Evolutionary conservation across 2,329 filamentous ascomycete species (phyloP).

Genomic region (Macrophomina tecta): DNA sequence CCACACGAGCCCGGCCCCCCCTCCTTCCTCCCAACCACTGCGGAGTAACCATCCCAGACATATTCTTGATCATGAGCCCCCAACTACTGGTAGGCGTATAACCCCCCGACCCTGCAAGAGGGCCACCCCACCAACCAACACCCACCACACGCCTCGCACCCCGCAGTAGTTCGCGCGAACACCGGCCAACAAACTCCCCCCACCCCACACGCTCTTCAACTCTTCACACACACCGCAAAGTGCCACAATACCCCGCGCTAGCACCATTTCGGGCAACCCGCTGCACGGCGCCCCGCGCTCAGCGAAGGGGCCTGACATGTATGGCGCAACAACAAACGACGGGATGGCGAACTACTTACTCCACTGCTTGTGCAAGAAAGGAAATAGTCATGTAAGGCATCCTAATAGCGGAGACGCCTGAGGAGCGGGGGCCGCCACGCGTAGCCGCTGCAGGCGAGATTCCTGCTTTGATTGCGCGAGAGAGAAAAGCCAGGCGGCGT

Average conservation of each 20-base stretch:
- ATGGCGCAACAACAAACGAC: conserved; percentile 3
- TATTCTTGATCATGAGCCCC: neutral
- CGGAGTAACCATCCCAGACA: neutral
- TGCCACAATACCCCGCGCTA: conserved; percentile 21
- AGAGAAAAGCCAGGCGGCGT: too few species aligned
- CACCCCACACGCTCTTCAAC: neutral
- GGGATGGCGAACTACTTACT: neutral
- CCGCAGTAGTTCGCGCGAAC: neutral
- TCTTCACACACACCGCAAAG: conserved; percentile 21
- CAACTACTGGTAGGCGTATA: neutral
- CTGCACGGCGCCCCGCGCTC: neutral
- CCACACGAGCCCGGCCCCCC: neutral
- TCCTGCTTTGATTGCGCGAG: neutral
- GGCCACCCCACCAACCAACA: neutral
- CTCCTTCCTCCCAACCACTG: neutral
- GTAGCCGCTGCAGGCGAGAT: neutral
- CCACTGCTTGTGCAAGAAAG: too few species aligned
- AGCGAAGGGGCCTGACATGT: neutral
- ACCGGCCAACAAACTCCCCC: conserved; percentile 2
- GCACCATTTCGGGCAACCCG: conserved; percentile 9
- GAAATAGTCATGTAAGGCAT: too few species aligned
- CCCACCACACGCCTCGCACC: neutral
- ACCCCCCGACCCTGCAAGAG: neutral
- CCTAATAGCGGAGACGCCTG: too few species aligned
- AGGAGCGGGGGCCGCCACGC: neutral